Conservation (phyloP, 2,329 filamentous ascomycete species). For the Hansfordia pulvinata region DNA sequence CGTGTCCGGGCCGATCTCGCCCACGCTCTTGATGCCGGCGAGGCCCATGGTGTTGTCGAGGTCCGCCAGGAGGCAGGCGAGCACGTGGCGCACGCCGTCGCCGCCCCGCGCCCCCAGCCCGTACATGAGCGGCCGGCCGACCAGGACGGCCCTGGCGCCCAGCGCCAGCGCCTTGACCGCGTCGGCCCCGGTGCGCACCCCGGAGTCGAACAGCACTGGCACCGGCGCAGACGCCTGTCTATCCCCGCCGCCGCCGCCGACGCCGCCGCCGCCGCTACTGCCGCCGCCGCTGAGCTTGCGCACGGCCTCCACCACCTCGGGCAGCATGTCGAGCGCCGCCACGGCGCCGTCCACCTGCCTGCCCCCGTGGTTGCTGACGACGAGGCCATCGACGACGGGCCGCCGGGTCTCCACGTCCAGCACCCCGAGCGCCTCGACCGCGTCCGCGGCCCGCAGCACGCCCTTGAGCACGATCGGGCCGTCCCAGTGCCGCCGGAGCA, state of each 20-base stretch:
- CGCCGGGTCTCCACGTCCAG: too few relatives aligned
- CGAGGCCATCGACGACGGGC: conserved; percentile 30
- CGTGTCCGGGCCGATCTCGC: conserved; percentile 19
- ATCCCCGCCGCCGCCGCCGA: too few relatives aligned
- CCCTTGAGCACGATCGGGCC: conserved; percentile 52
- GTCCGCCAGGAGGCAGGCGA: conserved; percentile 36
- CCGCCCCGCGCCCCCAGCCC: conserved; percentile 35
- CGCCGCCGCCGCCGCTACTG: too few relatives aligned
- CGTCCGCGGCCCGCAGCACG: conserved; percentile 36
- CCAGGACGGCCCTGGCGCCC: conserved; percentile 37
- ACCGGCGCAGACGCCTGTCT: too few relatives aligned
- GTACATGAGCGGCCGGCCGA: conserved; percentile 40
- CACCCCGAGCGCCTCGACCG: conserved; percentile 27
- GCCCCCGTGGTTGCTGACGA: conserved; percentile 36
- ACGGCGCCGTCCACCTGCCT: conserved; percentile 22
- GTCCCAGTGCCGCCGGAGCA: conserved; percentile 45
- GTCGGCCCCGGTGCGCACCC: conserved; percentile 36
- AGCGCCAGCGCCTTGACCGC: conserved; percentile 40
- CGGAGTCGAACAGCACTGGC: conserved; percentile 35
- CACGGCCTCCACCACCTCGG: conserved; percentile 37
- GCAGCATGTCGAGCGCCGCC: conserved; percentile 20
- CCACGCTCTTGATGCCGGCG: conserved; percentile 30
- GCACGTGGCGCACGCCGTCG: conserved; percentile 30
- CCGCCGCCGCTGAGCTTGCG: conserved; percentile 30
- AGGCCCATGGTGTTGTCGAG: conserved; percentile 42